Base-by-base conservation (phyloP, 2,329 filamentous ascomycete species). In the Cladophialophora psammophila region DNA sequence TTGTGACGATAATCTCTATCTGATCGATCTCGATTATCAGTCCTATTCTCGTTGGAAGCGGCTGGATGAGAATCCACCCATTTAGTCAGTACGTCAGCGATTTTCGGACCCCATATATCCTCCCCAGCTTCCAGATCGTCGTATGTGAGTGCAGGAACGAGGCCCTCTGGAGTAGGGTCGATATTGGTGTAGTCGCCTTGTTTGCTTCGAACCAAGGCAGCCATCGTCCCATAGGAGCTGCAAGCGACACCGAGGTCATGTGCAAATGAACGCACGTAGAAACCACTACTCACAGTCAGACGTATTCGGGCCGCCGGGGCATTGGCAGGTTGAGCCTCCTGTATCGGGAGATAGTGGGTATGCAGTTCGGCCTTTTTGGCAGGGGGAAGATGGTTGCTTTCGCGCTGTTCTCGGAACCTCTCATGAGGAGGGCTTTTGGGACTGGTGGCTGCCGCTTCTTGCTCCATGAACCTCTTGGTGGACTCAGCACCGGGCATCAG, bases 231-330 rank as follows among this genome's bases (percentile, higher is more conserved):
- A 31, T 92, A 88, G 12, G 93, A 96, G 60, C 87, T 88, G 13
- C 97, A 85, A 72, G 92, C 93, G 71, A 89, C 84, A 26, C 94
- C 95, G 3, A 99, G 85, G 75, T 99, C 95, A 76, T 98, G 93
- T 74, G 93, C 94, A 72, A 99, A 88, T 65, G 91, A 96, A 69
- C 95, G 91, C 13, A 99, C 94, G 78, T 99, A 99, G 83, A 97
- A 99, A 45, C 95, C 95, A 0, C 93, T 96, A 1, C 93, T 93
- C 60, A 97, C 94, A 0, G 92, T 96, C 87, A 99, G 93, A 65
- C 91, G 89, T 67, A 99, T 88, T 75, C 88, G 90, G 57, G 88
- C 91, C 0, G 94, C 95, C 1, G 94, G 88, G 1, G 93, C 71
- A 52, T 72, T 42, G 36, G 71, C 71, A 34, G 70, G 60, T 20